A percentile compares a stretch with the other conserved stretches of the same genome.
These are phyloP conservation scores for Thelonectria blattea DNA, from an alignment of 2,329 filamentous ascomycete genomes.

Conservation along the genomic window DNA sequence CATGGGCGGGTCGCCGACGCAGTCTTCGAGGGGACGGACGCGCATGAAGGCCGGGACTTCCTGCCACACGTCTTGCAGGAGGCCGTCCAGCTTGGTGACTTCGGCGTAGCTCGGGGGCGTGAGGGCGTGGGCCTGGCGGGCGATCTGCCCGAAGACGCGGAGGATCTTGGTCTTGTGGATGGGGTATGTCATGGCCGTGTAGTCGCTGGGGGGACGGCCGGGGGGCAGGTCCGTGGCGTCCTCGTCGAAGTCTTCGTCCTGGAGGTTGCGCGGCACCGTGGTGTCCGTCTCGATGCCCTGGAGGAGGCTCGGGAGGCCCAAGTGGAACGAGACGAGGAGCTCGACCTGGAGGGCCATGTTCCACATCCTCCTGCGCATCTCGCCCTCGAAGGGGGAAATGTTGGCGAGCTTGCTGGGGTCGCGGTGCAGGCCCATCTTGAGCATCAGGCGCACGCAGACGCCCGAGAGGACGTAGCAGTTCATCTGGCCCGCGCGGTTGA, in stretches of 20 bases:
- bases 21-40: conserved; percentile 54
- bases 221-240: conserved; percentile 60
- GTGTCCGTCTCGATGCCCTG: conserved; percentile 69
- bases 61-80: conserved; percentile 53
- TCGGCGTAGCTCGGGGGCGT: conserved; percentile 55
- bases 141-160: conserved; percentile 57
- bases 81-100: conserved; percentile 54
- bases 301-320: conserved; percentile 71
- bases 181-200: conserved; percentile 63
- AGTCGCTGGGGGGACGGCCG: conserved; percentile 61
- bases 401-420: conserved; percentile 59
- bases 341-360: conserved; percentile 64
- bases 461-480: conserved; percentile 60
- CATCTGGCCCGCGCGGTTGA: conserved; percentile 57
- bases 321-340: conserved; percentile 68
- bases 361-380: conserved; percentile 62
- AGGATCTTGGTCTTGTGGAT: conserved; percentile 58
- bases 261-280: conserved; percentile 64
- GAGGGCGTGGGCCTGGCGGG: conserved; percentile 56
- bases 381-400: conserved; percentile 58
- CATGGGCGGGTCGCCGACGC: conserved; percentile 54
- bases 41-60: conserved; percentile 56
- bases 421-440: conserved; percentile 65
- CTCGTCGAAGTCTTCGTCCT: conserved; percentile 70
- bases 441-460: conserved; percentile 58